Evolutionary conservation across 2,329 filamentous ascomycete genomes (phyloP), one percentile per base, ranked within the genome.

Genomic region (Mariannaea elegans): DNA sequence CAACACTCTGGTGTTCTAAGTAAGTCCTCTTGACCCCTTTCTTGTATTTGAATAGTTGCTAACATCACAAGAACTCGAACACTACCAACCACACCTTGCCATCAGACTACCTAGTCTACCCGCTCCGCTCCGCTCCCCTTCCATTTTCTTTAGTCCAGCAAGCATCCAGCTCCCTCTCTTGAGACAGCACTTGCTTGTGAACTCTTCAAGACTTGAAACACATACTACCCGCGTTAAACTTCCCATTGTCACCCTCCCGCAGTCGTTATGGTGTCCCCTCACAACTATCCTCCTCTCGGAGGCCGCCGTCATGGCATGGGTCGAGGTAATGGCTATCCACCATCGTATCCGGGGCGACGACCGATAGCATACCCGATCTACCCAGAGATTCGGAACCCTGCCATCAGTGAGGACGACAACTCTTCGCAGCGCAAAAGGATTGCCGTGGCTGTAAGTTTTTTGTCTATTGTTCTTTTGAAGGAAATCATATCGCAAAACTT

Each of bases 361-460:
- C 47, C 34, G 2, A 12, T 41, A n/a, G 54, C 56, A 2, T 71
- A 64, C 45, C 56, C 60, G 12, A 41, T 59, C 7, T 65, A 68
- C n/a, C 57, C 59, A 4, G 63, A 72, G n/a, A 42, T 57, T 2
- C 65, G 66, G 21, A 62, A 56, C 14, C 44, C 57, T 13, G 34
- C 59, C 41, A 80, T 81, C 78, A 62, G 44, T 36, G 67, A 68
- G 23, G 72, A 78, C 1, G 79, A 83, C 10, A 71, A 76, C 8
- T 69, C 78, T 1, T 78, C 80, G 12, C 81, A 84, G 59, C 77
- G 84, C 47, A 87, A 87, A 76, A 79, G 85, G 34, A 87, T 87
- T 65, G 81, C 84, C 23, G 83, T 87, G 61, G 85, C 85, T 59
- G 85, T 87, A 77, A 77, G 84, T 76, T 31, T 41, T 39, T 32